Evolutionary conservation across 176 grass and related monocot genomes (phyloP).

Genomic region (Dendrocalamus sinicus): DNA sequence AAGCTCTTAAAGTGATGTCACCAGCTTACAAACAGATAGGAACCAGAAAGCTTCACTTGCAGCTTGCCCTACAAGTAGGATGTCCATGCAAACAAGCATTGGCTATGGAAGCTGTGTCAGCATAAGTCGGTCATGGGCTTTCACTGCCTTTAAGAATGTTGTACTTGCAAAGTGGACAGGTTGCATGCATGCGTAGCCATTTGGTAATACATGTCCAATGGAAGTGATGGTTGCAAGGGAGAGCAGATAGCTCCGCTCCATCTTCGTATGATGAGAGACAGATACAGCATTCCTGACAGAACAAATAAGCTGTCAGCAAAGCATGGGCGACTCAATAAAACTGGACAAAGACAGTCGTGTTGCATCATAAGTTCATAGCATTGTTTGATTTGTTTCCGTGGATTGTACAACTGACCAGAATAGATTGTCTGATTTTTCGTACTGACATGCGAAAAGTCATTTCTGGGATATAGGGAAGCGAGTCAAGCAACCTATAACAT

Average conservation of each 20-base stretch:
- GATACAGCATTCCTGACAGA: conserved; percentile 76
- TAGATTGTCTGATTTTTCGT: background rate
- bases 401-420: background rate
- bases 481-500: background rate
- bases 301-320: conserved; percentile 35
- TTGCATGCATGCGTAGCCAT: conserved; percentile 85
- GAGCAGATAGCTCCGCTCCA: conserved; percentile 70
- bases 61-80: conserved; percentile 17
- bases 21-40: conserved; percentile 25
- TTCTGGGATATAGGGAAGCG: background rate
- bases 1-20: conserved; percentile 27
- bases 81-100: conserved; percentile 16
- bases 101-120: conserved; percentile 41
- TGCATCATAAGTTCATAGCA: background rate
- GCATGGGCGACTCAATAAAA: background rate
- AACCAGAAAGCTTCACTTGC: conserved; percentile 18
- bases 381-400: background rate
- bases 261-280: conserved; percentile 81
- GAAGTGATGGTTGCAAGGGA: conserved; percentile 95
- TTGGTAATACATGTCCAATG: conserved; percentile 80
- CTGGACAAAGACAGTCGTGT: background rate
- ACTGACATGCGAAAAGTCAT: background rate
- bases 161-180: conserved; percentile 92
- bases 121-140: conserved; percentile 32
- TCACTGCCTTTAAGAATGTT: conserved; percentile 93